Evolutionary conservation across 2,329 filamentous ascomycete genomes (phyloP).

Genomic region (Chaetomiaceae sp.): DNA sequence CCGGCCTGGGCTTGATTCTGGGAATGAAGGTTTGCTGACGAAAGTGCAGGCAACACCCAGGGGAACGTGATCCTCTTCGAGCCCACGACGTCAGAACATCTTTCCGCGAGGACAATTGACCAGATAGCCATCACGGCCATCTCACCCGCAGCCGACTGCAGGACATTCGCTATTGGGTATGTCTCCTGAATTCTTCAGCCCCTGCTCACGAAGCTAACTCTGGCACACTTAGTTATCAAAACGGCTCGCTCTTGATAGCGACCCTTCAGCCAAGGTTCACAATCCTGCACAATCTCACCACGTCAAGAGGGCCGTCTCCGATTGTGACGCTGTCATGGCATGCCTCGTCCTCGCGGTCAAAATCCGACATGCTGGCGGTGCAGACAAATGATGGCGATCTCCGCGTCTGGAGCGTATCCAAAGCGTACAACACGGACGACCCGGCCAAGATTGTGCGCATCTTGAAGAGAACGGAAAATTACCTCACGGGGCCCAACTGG

Average conservation of each 20-base stretch:
- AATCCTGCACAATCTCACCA: conserved; percentile 87
- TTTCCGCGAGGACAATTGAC: conserved; percentile 81
- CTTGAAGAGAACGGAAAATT: conserved; percentile 73
- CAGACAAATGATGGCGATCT: conserved; percentile 90
- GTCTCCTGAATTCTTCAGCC: conserved; percentile 25
- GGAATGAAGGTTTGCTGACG: conserved; percentile 25
- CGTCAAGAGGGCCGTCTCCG: conserved; percentile 76
- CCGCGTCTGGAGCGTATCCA: conserved; percentile 93
- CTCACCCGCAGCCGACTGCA: conserved; percentile 82
- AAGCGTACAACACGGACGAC: conserved; percentile 66
- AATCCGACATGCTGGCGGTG: conserved; percentile 94
- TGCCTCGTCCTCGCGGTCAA: conserved; percentile 90
- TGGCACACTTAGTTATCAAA: conserved; percentile 67
- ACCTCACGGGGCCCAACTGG: conserved; percentile 78
- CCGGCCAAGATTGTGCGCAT: conserved; percentile 85
- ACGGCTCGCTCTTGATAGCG: conserved; percentile 88
- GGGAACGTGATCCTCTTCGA: conserved; percentile 95
- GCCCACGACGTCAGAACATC: conserved; percentile 85
- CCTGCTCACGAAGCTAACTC: background rate
- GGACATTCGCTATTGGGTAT: conserved; percentile 94
- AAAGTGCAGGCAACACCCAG: conserved; percentile 71
- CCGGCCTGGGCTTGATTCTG: conserved; percentile 9
- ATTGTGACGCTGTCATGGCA: conserved; percentile 91
- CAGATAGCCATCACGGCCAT: conserved; percentile 94
- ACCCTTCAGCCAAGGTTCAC: conserved; percentile 88